These are phyloP conservation scores for Yarrowia sp. DNA, from an alignment of 805 yeast species.

Conservation along the genomic window DNA sequence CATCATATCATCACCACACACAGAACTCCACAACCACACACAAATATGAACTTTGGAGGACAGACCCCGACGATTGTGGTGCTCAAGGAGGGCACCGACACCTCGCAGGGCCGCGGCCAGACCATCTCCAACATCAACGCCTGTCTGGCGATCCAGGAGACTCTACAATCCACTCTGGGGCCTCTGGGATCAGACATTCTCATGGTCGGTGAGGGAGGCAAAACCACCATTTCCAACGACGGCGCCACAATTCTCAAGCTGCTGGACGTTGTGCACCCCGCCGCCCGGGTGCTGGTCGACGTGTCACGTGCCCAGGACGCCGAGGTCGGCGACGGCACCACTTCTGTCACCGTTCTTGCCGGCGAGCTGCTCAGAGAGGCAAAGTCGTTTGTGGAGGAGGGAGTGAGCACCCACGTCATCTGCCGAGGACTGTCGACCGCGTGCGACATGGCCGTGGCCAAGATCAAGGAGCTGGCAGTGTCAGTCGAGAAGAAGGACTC, in stretches of 20 bases:
- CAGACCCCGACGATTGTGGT: conserved; percentile 99
- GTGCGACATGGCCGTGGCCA: conserved; percentile 73
- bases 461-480: conserved; percentile 76
- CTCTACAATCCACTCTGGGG: conserved; percentile 92
- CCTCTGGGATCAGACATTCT: conserved; percentile 97
- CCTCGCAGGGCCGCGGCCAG: conserved; percentile 97
- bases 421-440: conserved; percentile 88
- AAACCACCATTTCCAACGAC: conserved; percentile 95
- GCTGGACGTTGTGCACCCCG: conserved; percentile 96
- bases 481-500: conserved; percentile 63
- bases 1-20: background rate
- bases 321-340: conserved; percentile 98
- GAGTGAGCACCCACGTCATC: conserved; percentile 88
- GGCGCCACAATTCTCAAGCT: conserved; percentile 95
- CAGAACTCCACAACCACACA: background rate
- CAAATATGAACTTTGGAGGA: conserved; percentile 79
- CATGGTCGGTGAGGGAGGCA: conserved; percentile 81
- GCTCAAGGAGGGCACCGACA: conserved; percentile 95
- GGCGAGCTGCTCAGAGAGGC: conserved; percentile 92
- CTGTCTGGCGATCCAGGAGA: conserved; percentile 95
- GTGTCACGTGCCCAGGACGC: conserved; percentile 97
- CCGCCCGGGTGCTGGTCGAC: conserved; percentile 94
- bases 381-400: conserved; percentile 91
- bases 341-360: conserved; percentile 89
- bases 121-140: conserved; percentile 95